Evolutionary conservation across 306 rosid species (phyloP), one percentile per base, ranked within the genome.

Genomic region (Medicago ruthenica): DNA sequence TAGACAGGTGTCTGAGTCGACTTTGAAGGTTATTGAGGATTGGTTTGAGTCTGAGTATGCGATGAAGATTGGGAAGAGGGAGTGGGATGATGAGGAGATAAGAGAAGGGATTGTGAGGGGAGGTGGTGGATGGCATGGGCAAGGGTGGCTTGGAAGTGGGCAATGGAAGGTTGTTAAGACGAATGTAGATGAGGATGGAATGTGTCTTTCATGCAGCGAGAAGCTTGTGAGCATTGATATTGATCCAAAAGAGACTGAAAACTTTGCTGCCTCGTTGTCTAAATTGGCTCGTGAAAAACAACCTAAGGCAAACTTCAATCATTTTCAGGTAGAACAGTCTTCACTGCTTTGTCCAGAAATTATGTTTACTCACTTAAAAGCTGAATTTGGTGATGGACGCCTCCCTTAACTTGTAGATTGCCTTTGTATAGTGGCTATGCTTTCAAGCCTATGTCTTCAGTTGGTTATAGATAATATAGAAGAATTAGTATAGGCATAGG

Each of bases 61-160:
- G 0, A 65, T 55, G 0, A 79, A 58, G 72, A 73, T 81, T 50
- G 96, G 98, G 81, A 66, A 48, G 75, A 81, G 83, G 77, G 22
- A n/a, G 15, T 88, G 97, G 99, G 91, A 92, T 82, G 85, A 42
- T 72, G 62, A 59, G 7, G 82, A 79, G 66, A 84, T 92, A 73
- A 85, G 50, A 73, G 83, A 90, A 76, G 96, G 91, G 71, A 51
- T 87, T 70, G 74, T 16, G 60, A 79, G 42, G 58, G 92, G 93
- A 64, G 99, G 98, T 79, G 99, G 98, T 69, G 99, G 99, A 61
- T 96, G 99, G 98, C 99, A 92, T 82, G 97, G 99, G 62, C 88
- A 89, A 20, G 97, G 99, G 64, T 95, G 99, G 97, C 88, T 95
- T 48, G 97, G 99, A 67, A 86, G 84, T 59, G 99, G 99, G 81